Percentiles rank a stretch among this genome's conserved stretches.
These are phyloP conservation scores for Didymella lethalis DNA, from an alignment of 2,329 filamentous ascomycete species.

Conservation along the genomic window DNA sequence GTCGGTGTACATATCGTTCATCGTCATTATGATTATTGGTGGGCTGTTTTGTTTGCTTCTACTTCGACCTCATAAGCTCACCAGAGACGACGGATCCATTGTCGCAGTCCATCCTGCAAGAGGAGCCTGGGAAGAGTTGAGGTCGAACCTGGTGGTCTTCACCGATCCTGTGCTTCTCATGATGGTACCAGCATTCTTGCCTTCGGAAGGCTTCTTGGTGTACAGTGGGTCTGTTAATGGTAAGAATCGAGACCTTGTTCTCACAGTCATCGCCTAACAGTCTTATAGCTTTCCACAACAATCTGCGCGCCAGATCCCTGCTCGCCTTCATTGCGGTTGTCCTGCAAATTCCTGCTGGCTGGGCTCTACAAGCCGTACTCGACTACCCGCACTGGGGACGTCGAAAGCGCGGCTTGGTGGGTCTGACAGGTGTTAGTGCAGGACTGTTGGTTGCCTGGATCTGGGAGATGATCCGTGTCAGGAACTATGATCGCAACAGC, in stretches of 20 bases:
- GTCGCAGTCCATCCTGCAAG: background rate
- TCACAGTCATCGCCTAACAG: background rate
- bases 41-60: background rate
- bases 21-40: background rate
- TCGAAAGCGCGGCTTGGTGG: background rate
- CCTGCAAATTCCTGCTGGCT: background rate
- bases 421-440: constrained; percentile 24
- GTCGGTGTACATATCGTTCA: background rate
- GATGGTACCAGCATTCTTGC: background rate
- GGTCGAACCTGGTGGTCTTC: background rate
- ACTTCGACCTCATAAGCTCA: background rate
- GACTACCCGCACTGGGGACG: background rate
- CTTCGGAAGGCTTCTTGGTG: background rate
- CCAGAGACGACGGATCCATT: background rate
- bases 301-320: background rate
- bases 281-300: background rate
- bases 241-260: background rate
- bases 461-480: constrained; percentile 46
- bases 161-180: background rate
- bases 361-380: background rate
- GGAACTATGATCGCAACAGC: constrained; percentile 40
- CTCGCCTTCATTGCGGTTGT: background rate
- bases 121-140: background rate
- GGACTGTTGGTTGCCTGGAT: constrained; percentile 41
- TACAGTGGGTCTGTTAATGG: background rate